Evolutionary conservation across 805 yeast species (phyloP).

Genomic region (Metschnikowia aberdeeniae): DNA sequence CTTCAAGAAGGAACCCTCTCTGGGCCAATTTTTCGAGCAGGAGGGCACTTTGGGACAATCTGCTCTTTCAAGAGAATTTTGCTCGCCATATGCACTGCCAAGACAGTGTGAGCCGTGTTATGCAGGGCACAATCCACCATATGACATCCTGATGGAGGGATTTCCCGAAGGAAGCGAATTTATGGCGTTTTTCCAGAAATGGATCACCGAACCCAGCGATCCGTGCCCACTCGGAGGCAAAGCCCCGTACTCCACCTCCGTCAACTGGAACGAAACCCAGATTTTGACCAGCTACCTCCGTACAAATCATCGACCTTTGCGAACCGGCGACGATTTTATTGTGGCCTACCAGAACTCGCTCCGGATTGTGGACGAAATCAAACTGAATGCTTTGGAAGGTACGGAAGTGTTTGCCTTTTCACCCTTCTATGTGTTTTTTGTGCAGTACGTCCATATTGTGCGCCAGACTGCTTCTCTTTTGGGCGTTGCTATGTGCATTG

Average conservation of each 20-base stretch:
- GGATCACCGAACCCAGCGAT: constrained; percentile 83
- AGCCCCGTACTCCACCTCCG: constrained; percentile 72
- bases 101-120: constrained; percentile 74
- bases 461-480: constrained; percentile 54
- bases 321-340: constrained; percentile 82
- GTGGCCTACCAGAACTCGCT: constrained; percentile 69
- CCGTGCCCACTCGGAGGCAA: constrained; percentile 95
- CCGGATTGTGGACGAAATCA: constrained; percentile 58
- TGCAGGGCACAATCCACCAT: constrained; percentile 51
- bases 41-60: background rate
- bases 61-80: constrained; percentile 41
- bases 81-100: constrained; percentile 63
- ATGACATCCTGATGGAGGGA: constrained; percentile 74
- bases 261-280: constrained; percentile 31
- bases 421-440: constrained; percentile 89
- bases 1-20: constrained; percentile 34
- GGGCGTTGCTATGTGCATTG: constrained; percentile 46
- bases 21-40: no score
- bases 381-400: constrained; percentile 25
- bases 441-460: constrained; percentile 72
- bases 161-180: constrained; percentile 74
- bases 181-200: constrained; percentile 64
- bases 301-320: constrained; percentile 71
- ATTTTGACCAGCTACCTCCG: constrained; percentile 68
- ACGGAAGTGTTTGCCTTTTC: constrained; percentile 81